Percentiles rank a stretch among this genome's conserved stretches.
These are phyloP conservation scores for Monosporozyma yasuniensis DNA, from an alignment of 805 yeast species.

Conservation along the genomic window DNA sequence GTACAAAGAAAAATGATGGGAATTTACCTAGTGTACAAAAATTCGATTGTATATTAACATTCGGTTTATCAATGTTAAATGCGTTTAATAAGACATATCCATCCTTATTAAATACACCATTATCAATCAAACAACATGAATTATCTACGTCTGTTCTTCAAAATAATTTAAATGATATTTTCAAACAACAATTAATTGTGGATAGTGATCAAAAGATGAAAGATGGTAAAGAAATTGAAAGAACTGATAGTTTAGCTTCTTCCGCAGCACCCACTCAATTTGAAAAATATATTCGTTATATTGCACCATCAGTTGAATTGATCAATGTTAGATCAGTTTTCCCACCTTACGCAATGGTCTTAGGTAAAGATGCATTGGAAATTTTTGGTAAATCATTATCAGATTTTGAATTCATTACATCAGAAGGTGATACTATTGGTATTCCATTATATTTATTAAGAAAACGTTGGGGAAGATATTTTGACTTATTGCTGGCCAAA, in stretches of 20 bases:
- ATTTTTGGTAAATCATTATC: slow-evolving; percentile 53
- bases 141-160: neutral
- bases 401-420: slow-evolving; percentile 63
- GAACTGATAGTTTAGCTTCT: neutral
- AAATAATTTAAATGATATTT: slow-evolving; percentile 3
- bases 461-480: slow-evolving; percentile 71
- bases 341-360: slow-evolving; percentile 68
- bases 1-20: slow-evolving; percentile 30
- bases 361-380: slow-evolving; percentile 67
- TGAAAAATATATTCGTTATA: slow-evolving; percentile 64
- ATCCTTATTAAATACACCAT: slow-evolving; percentile 2
- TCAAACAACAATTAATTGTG: slow-evolving; percentile 5
- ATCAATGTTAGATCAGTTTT: slow-evolving; percentile 52
- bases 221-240: neutral
- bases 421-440: slow-evolving; percentile 57
- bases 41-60: slow-evolving; percentile 38
- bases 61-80: slow-evolving; percentile 49
- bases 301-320: slow-evolving; percentile 59
- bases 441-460: slow-evolving; percentile 53
- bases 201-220: neutral
- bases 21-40: slow-evolving; percentile 33
- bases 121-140: neutral
- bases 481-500: slow-evolving; percentile 50
- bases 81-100: slow-evolving; percentile 20
- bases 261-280: slow-evolving; percentile 32